Conservation (phyloP, 257 asterid genomes). For the Solanum verrucosum region DNA sequence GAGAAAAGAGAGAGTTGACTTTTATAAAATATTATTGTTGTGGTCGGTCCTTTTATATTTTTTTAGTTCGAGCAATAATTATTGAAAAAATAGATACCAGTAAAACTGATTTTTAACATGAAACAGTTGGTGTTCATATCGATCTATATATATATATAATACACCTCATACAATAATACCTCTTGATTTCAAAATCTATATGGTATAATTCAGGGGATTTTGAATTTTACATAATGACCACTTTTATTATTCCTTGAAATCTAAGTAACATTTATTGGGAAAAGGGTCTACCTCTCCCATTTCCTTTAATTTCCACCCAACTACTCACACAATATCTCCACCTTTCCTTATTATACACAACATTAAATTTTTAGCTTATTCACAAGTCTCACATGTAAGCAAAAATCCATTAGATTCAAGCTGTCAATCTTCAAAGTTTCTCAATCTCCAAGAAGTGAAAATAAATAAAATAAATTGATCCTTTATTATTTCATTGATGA, state of each 20-base stretch:
- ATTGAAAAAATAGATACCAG: not conserved
- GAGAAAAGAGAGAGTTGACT: not conserved
- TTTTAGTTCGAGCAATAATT: not conserved
- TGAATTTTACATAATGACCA: constrained; percentile 26
- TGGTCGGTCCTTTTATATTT: not conserved
- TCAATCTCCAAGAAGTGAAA: constrained; percentile 26
- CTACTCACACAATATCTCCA: not conserved
- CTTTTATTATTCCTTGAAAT: constrained; percentile 53
- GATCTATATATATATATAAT: not conserved
- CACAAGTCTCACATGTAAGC: constrained; percentile 59
- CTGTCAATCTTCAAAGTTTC: constrained; percentile 41
- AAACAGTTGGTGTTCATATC: fast-evolving
- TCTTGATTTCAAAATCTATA: not conserved
- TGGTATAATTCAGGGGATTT: constrained; percentile 19
- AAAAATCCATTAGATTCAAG: constrained; percentile 39
- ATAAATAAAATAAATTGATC: not conserved
- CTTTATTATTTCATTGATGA: constrained; percentile 4
- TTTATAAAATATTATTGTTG: not conserved
- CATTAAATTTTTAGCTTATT: constrained; percentile 13
- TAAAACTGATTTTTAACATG: not conserved
- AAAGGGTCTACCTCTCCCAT: constrained; percentile 4
- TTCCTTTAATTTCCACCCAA: constrained; percentile 21
- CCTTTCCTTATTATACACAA: not conserved
- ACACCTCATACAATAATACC: not conserved
- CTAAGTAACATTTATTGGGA: constrained; percentile 71